Evolutionary conservation across 805 yeast genomes (phyloP).

Genomic region (Candida vartiovaarae): DNA sequence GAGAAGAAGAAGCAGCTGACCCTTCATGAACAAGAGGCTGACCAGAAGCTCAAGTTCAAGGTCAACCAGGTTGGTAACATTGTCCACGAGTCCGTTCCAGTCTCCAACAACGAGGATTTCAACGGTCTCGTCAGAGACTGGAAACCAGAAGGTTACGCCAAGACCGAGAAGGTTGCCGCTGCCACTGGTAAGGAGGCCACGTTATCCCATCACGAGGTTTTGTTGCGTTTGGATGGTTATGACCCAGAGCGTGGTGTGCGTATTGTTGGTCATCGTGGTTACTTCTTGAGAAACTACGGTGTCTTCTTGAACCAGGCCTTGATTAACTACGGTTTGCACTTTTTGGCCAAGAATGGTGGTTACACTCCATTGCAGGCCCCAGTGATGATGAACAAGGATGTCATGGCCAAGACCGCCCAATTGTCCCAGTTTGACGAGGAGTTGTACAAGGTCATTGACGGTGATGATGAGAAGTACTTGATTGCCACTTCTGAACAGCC

Average conservation of each 20-base stretch:
- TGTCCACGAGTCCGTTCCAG: conserved; percentile 87
- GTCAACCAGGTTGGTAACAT: conserved; percentile 90
- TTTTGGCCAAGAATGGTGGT: conserved; percentile 69
- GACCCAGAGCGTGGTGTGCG: conserved; percentile 99
- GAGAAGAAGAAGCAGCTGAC: conserved; percentile 61
- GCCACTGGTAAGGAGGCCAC: conserved; percentile 71
- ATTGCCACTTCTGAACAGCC: conserved; percentile 99
- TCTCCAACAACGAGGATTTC: conserved; percentile 82
- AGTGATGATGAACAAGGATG: conserved; percentile 99
- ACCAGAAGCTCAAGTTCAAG: conserved; percentile 63
- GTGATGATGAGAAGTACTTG: conserved; percentile 94
- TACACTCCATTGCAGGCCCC: conserved; percentile 96
- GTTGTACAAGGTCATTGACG: conserved; percentile 92
- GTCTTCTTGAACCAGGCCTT: conserved; percentile 97
- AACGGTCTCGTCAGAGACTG: conserved; percentile 83
- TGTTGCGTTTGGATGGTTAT: conserved; percentile 92
- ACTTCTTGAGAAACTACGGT: conserved; percentile 90
- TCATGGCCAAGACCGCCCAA: conserved; percentile 99
- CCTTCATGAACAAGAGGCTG: conserved; percentile 73
- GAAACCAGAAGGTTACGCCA: conserved; percentile 67
- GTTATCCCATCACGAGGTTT: conserved; percentile 91
- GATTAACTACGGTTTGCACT: conserved; percentile 89
- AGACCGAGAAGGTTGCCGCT: conserved; percentile 59
- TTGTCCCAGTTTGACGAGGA: conserved; percentile 97
- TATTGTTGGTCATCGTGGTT: conserved; percentile 97